phyloP scores from a whole-genome alignment of 2,329 filamentous ascomycete species.

The Phialemoniopsis sp. region DNA sequence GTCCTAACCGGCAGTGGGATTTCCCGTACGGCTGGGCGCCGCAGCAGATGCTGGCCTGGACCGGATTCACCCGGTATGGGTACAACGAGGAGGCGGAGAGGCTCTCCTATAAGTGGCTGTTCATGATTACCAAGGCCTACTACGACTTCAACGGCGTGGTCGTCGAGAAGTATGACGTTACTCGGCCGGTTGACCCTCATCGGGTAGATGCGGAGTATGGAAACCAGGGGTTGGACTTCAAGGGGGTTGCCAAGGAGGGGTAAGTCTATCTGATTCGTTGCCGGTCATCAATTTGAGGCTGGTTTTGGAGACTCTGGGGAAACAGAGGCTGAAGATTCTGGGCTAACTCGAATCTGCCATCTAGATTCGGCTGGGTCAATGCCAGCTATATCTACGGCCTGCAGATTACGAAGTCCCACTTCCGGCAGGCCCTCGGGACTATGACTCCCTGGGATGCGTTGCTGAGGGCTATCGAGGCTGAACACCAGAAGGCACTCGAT shows the following conservation, averaged over 20 bases:
- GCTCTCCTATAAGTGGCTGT: slow-evolving; percentile 92
- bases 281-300: no score
- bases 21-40: slow-evolving; percentile 98
- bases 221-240: slow-evolving; percentile 93
- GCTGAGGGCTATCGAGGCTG: slow-evolving; percentile 59
- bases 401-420: slow-evolving; percentile 82
- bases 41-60: slow-evolving; percentile 98
- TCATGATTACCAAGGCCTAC: slow-evolving; percentile 98
- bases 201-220: slow-evolving; percentile 96
- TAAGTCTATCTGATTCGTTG: slow-evolving; percentile 43
- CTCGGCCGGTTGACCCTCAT: slow-evolving; percentile 82
- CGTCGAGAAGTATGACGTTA: slow-evolving; percentile 98
- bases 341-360: neutral
- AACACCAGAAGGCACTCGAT: slow-evolving; percentile 48
- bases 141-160: slow-evolving; percentile 98
- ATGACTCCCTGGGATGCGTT: slow-evolving; percentile 85
- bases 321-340: no score
- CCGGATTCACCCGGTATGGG: slow-evolving; percentile 83
- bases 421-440: slow-evolving; percentile 82
- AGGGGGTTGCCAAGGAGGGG: slow-evolving; percentile 94
- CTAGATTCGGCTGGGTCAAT: slow-evolving; percentile 97
- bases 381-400: slow-evolving; percentile 95
- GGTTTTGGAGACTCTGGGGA: no score
- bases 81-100: slow-evolving; percentile 87
- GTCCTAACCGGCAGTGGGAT: slow-evolving; percentile 97